Percentiles rank a stretch among this genome's conserved stretches.
phyloP scores from a whole-genome alignment of 768 basidiomycete genomes.

The Fibroporia radiculosa region DNA sequence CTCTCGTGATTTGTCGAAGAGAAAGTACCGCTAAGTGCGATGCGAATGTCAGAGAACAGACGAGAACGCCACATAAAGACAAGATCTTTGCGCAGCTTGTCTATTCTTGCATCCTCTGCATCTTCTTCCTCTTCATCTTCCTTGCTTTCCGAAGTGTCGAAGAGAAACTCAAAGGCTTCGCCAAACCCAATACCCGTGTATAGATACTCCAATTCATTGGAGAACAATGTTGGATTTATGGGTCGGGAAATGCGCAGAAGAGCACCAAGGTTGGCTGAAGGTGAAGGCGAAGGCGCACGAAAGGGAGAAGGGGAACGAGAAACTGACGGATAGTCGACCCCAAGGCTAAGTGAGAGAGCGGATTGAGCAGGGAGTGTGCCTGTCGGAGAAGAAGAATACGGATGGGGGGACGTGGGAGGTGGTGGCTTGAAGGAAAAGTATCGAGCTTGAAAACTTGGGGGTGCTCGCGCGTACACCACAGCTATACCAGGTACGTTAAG shows the following conservation, averaged over 20 bases:
- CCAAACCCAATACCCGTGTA: conserved; percentile 91
- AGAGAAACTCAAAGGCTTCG: conserved; percentile 82
- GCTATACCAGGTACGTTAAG: no score
- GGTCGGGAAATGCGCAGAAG: conserved; percentile 57
- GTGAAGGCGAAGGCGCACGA: conserved; percentile 38
- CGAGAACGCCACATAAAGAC: conserved; percentile 96
- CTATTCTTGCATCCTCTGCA: conserved; percentile 51
- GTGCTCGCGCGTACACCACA: conserved; percentile 90
- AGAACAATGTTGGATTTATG: conserved; percentile 75
- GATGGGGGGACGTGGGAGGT: conserved; percentile 41
- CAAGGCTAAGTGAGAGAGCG: conserved; percentile 47
- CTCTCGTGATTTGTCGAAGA: conserved; percentile 56
- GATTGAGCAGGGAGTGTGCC: conserved; percentile 50
- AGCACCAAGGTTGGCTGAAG: conserved; percentile 31
- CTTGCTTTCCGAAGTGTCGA: conserved; percentile 46
- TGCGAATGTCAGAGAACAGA: conserved; percentile 86
- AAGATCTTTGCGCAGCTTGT: conserved; percentile 87
- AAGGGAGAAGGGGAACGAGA: conserved; percentile 39
- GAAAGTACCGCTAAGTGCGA: conserved; percentile 67
- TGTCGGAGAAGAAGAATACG: conserved; percentile 41
- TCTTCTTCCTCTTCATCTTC: conserved; percentile 38
- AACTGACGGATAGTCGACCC: conserved; percentile 31
- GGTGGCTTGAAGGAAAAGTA: conserved; percentile 77
- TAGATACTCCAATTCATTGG: conserved; percentile 87
- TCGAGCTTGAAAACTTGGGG: conserved; percentile 82